Evolutionary conservation across 306 rosid species (phyloP), one percentile per base, ranked within the genome.

Genomic region (Corylus heterophylla): DNA sequence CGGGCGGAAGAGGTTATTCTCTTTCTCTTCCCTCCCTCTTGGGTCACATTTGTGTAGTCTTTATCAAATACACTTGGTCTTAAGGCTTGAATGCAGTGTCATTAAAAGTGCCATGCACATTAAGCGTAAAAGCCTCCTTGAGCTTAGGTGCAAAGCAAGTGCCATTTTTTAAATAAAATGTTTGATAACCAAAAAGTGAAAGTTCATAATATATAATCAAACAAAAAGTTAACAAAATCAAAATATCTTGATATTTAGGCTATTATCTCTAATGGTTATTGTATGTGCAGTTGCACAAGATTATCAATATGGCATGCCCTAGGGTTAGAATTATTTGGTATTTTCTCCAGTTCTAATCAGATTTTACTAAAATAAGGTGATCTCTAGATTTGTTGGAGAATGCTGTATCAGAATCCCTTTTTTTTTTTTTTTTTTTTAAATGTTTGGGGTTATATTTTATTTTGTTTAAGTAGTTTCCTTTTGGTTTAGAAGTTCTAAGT

Each of bases 1-100:
- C 90, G 98, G 22, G 98, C 98, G 3, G 98, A 93, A 69, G 98
- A 93, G 97, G 98, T 91, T 77, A 44, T 59, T 68, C 3, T 86
- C 73, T 85, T 51, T 79, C 50, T 80, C 68, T 76, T 62, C 25
- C 20, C 78, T 20, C 54, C 35, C 54, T 27, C 61, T 2, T 1
- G 35, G 35, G 35, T 5, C 45, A 5, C 45, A 42, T 42, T 42
- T 42, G 45, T 42, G 45, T 42, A 42, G n/a, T 37, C 66, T 59
- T 27, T 29, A 59, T 59, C 12, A 22, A 25, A 22, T 59, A 22
- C 29, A 59, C 39, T 13, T 63, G 20, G 11, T 29, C 22, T 44
- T 27, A 35, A 62, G 6, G 45, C 3, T 29, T 35, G 29, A 63
- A 31, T 63, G 69, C n/a, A 2, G n/a, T 54, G 20, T 54, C 12